Evolutionary conservation across 75 land plant species (phyloP).

Genomic region (Cryptomeria japonica): DNA sequence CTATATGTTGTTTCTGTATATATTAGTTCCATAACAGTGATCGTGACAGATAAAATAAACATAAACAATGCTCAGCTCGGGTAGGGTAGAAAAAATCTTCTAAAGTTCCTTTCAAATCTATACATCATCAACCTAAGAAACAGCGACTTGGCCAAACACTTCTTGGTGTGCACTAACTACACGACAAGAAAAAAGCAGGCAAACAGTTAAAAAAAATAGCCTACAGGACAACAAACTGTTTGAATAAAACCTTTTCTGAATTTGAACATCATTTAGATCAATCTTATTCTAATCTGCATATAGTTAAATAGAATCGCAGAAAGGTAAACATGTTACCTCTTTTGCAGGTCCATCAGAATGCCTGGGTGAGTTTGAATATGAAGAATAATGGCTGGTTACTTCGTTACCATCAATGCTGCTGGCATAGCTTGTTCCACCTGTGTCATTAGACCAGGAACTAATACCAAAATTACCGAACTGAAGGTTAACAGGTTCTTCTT

Average conservation of each 20-base stretch:
- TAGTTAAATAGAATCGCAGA: neutral
- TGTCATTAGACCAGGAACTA: constrained; percentile 50
- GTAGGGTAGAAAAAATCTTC: neutral
- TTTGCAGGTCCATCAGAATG: constrained; percentile 40
- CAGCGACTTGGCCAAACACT: neutral
- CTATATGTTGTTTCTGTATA: neutral
- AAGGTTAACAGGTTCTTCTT: constrained; percentile 53
- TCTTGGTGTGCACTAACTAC: neutral
- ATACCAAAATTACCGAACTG: constrained; percentile 70
- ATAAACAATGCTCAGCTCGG: neutral
- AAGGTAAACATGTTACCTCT: constrained; percentile 31
- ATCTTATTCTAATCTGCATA: neutral
- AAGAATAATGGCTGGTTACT: constrained; percentile 15
- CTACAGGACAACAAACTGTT: neutral
- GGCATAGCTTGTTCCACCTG: constrained; percentile 38
- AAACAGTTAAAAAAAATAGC: neutral
- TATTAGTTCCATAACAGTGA: neutral
- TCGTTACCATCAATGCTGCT: constrained; percentile 30
- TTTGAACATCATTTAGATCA: neutral
- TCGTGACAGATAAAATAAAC: neutral
- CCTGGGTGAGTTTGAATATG: constrained; percentile 36
- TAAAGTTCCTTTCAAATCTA: neutral
- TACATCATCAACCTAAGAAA: neutral
- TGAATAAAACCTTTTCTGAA: neutral
- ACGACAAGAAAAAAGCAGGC: neutral